Evolutionary conservation across 495 filamentous ascomycete species (phyloP).

Genomic region (Aspergillus campestris): DNA sequence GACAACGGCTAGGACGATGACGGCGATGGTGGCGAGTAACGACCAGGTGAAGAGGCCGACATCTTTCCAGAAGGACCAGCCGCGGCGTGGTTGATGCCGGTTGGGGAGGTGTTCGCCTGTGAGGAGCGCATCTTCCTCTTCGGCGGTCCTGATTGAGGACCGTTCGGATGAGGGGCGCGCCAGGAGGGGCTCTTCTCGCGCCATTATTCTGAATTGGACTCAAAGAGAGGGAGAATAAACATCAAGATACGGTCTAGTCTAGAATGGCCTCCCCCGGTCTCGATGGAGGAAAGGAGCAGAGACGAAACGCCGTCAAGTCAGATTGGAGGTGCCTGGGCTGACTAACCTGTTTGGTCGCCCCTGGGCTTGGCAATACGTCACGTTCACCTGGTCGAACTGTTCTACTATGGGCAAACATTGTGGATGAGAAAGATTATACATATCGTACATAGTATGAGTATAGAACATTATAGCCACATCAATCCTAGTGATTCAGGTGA

Average conservation of each 20-base stretch:
- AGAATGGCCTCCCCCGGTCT: no score
- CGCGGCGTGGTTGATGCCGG: constrained; percentile 22
- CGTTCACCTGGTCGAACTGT: no score
- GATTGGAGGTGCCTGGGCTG: no score
- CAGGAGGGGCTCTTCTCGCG: constrained; percentile 38
- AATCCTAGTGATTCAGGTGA: no score
- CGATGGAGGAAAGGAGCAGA: no score
- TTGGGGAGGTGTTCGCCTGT: constrained; percentile 41
- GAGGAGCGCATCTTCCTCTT: constrained; percentile 59
- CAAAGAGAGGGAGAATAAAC: neutral
- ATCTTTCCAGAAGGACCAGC: constrained; percentile 55
- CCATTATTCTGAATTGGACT: constrained; percentile 32
- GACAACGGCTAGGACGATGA: constrained; percentile 66
- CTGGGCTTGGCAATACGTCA: no score
- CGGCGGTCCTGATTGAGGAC: constrained; percentile 37
- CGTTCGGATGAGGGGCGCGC: constrained; percentile 36
- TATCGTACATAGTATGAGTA: neutral
- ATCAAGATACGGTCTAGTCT: neutral
- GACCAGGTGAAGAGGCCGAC: constrained; percentile 80
- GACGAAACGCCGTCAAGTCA: no score
- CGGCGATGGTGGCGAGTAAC: constrained; percentile 69
- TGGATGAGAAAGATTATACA: neutral
- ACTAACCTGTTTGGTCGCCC: no score
- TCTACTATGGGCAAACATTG: no score
- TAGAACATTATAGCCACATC: no score